A percentile compares a stretch with the other conserved stretches of the same genome.
Evolutionary conservation across 1,284 basidiomycete species (phyloP).

Genomic region (Moesziomyces sp.): DNA sequence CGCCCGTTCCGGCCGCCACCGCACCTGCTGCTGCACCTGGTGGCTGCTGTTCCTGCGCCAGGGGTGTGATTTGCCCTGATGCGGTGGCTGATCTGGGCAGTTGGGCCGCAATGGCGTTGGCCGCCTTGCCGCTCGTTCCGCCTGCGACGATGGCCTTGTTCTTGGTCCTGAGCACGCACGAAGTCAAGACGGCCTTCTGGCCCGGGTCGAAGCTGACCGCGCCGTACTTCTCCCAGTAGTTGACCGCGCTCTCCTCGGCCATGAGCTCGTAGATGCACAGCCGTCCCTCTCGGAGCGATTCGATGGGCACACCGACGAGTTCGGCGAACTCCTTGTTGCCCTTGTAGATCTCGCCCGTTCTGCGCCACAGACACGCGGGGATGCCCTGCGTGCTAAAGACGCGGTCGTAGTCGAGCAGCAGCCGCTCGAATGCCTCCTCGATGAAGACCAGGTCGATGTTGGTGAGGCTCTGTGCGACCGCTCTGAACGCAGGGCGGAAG

Average conservation of each 20-base stretch:
- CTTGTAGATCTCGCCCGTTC: constrained; percentile 98
- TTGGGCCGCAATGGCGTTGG: constrained; percentile 14
- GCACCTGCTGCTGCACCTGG: neutral
- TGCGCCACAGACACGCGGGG: constrained; percentile 93
- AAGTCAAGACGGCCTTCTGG: constrained; percentile 88
- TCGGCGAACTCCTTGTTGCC: constrained; percentile 94
- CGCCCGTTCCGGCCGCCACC: constrained; percentile 23
- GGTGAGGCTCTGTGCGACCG: constrained; percentile 81
- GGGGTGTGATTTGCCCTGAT: constrained; percentile 13
- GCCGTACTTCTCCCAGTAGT: constrained; percentile 83
- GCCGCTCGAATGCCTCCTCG: constrained; percentile 88
- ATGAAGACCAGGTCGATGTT: constrained; percentile 94
- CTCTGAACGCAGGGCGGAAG: constrained; percentile 79
- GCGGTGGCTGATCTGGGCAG: constrained; percentile 2
- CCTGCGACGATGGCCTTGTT: constrained; percentile 41
- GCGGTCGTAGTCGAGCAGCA: constrained; percentile 93
- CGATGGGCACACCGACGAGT: constrained; percentile 83
- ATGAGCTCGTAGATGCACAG: constrained; percentile 93
- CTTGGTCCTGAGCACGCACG: constrained; percentile 77
- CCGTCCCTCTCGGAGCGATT: constrained; percentile 84
- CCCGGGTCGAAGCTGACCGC: constrained; percentile 77
- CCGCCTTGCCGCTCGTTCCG: constrained; percentile 8
- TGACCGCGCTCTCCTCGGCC: constrained; percentile 83
- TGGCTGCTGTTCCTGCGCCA: neutral
- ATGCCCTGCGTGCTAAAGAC: constrained; percentile 83